Evolutionary conservation across 768 basidiomycete species (phyloP).

Genomic region (Leccinum ochraceum): DNA sequence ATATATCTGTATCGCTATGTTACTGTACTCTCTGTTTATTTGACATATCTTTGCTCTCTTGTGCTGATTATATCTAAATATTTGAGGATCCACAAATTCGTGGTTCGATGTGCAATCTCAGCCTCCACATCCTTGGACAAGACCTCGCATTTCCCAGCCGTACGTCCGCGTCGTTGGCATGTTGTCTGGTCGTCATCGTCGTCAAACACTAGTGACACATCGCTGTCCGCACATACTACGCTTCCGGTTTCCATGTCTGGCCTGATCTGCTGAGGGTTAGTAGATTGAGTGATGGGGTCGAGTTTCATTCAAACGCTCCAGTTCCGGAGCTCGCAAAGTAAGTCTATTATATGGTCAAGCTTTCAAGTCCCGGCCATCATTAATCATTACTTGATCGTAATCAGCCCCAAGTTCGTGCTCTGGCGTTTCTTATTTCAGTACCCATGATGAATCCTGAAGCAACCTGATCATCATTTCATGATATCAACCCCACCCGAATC

Average conservation of each 20-base stretch:
- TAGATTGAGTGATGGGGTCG: too few species aligned
- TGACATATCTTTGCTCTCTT: slow-evolving; percentile 27
- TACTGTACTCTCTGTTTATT: slow-evolving; percentile 24
- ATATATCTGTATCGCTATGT: slow-evolving; percentile 35
- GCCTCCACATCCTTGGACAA: too few species aligned
- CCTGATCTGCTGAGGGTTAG: background rate
- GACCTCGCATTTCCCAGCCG: too few species aligned
- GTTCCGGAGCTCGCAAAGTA: background rate
- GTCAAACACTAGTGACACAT: background rate
- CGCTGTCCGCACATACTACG: background rate
- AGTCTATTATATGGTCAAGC: background rate
- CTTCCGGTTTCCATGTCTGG: background rate
- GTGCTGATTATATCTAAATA: background rate
- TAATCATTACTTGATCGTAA: background rate
- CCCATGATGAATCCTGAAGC: too few species aligned
- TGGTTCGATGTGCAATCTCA: too few species aligned
- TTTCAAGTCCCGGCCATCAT: background rate
- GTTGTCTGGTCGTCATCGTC: background rate
- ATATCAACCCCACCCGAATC: too few species aligned
- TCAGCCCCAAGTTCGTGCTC: too few species aligned
- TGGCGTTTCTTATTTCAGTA: too few species aligned
- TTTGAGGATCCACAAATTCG: background rate
- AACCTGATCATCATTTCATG: too few species aligned
- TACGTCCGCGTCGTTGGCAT: background rate
- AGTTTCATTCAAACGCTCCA: background rate